Evolutionary conservation across 2,329 filamentous ascomycete species (phyloP), one percentile per base, ranked within the genome.

Genomic region (Exophiala viscosa): DNA sequence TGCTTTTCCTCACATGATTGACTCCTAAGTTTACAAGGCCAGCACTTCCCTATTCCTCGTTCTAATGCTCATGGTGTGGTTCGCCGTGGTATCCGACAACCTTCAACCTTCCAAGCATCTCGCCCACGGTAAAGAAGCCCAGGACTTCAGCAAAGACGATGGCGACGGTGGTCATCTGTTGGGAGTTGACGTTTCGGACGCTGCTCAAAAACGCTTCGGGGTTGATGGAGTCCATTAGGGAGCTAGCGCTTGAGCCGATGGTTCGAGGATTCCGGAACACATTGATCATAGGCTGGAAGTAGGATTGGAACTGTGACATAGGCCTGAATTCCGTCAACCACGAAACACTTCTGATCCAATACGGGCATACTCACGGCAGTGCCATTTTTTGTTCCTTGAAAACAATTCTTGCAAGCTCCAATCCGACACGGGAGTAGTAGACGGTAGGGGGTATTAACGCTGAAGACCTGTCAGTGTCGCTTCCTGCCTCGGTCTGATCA

Each of bases 61-160:
- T 51, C 54, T 60, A 63, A 53, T 72, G 68, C 36, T 61, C 67
- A 64, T 79, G 79, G 59, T 72, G 72, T 60, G 70, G 68, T 70
- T 88, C 83, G 69, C 88, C 87, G 73, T 81, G 82, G 81, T 99
- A 99, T 61, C 93, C 93, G 65, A 99, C 80, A 64, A 99, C 73
- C 87, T 99, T 97, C 77, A 93, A 84, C 68, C 91, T 83, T 66
- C 93, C 93, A 66, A 99, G 85, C 73, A 99, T 97, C 81, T 97
- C 91, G 61, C 93, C 93, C 50, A 97, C 83, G 57, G 91, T 95
- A 82, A 97, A 99, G 83, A 99, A 99, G 57, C 93, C 93, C 62
- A 99, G 75, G 45, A 90, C 81, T 77, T 99, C 92, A 51, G 91
- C 91, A 43, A 80, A 74, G 58, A 96, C 77, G 55, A 99, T 87